Evolutionary conservation across 139 green algal genomes (phyloP).

Genomic region (Picochlorum costavermella): DNA sequence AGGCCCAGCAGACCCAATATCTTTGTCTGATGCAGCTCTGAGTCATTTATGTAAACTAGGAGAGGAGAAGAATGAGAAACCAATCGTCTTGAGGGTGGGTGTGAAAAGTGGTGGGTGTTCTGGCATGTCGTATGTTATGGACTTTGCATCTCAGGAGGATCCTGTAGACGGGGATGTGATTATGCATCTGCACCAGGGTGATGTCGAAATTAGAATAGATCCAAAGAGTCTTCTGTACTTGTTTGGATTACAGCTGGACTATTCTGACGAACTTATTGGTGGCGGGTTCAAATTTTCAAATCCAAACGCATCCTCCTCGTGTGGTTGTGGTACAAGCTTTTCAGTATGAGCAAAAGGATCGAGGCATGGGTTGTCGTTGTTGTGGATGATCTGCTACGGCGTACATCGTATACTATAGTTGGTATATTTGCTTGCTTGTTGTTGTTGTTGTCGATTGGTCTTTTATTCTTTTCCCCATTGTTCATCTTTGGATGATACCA

Average conservation of each 20-base stretch:
- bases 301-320: conserved; percentile 69
- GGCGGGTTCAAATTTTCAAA: conserved; percentile 81
- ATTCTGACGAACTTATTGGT: conserved; percentile 66
- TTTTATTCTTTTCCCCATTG: no score
- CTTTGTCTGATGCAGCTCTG: conserved; percentile 64
- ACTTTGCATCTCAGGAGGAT: conserved; percentile 63
- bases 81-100: conserved; percentile 62
- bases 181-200: conserved; percentile 18
- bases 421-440: no score
- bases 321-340: conserved; percentile 85
- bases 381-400: not conserved
- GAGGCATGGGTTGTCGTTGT: not conserved
- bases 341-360: conserved; percentile 38
- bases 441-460: no score
- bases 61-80: conserved; percentile 31
- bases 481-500: no score
- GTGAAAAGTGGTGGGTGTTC: conserved; percentile 55
- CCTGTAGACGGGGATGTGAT: conserved; percentile 55
- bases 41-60: conserved; percentile 66
- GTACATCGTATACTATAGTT: no score
- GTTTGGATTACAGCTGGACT: conserved; percentile 88
- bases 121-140: conserved; percentile 82
- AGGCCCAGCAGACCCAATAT: conserved; percentile 46
- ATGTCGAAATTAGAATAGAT: conserved; percentile 62
- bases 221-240: conserved; percentile 88